phyloP scores from a whole-genome alignment of 2,329 filamentous ascomycete species.

The Tolypocladium capitatum region DNA sequence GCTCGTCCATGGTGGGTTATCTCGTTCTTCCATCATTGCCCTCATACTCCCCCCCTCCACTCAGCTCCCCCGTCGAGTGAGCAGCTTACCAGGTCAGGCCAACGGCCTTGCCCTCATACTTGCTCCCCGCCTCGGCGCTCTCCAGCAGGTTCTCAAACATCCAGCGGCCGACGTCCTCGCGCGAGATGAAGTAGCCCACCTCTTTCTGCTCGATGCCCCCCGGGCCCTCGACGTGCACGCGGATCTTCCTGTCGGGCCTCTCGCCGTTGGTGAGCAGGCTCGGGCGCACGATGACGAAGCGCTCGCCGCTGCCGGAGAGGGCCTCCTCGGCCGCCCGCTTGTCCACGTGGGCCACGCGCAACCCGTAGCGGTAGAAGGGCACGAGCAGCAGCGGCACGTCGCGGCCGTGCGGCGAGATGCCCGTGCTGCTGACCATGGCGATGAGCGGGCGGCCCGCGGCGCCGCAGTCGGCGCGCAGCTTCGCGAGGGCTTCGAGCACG shows the following conservation, averaged over 20 bases:
- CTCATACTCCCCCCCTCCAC: background rate
- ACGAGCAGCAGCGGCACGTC: slow-evolving; percentile 24
- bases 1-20: slow-evolving; percentile 8
- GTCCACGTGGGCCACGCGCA: slow-evolving; percentile 30
- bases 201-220: slow-evolving; percentile 19
- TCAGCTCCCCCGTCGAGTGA: too few species aligned
- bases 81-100: slow-evolving; percentile 14
- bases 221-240: slow-evolving; percentile 20
- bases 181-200: slow-evolving; percentile 26
- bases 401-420: slow-evolving; percentile 17
- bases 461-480: slow-evolving; percentile 11
- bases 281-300: slow-evolving; percentile 24
- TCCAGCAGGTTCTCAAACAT: slow-evolving; percentile 23
- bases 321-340: slow-evolving; percentile 32
- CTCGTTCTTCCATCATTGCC: background rate
- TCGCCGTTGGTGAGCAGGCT: slow-evolving; percentile 19
- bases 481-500: slow-evolving; percentile 19
- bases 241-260: slow-evolving; percentile 10
- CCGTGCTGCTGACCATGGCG: slow-evolving; percentile 26
- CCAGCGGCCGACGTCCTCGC: slow-evolving; percentile 28
- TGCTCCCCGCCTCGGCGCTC: slow-evolving; percentile 2
- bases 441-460: slow-evolving; percentile 19
- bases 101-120: slow-evolving; percentile 16
- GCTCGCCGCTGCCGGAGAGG: slow-evolving; percentile 15
- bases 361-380: slow-evolving; percentile 28